Conservation (phyloP, 148 eudicot species). For the Pouteria glomerata region DNA sequence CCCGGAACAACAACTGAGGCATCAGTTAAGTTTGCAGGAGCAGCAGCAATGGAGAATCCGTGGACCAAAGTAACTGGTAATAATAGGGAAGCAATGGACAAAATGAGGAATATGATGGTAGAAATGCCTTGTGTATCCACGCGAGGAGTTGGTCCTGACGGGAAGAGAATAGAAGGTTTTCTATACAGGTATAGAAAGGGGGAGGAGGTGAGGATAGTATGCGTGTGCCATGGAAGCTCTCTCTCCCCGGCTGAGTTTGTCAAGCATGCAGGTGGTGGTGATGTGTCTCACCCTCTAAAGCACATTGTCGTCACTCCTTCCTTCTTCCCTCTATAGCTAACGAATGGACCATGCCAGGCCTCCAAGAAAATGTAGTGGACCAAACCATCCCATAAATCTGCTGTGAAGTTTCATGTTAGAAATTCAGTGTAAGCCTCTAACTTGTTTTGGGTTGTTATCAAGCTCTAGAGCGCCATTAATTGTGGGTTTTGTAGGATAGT, state of each 20-base stretch:
- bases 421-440: too few relatives aligned
- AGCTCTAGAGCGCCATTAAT: too few relatives aligned
- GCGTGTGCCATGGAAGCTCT: slow-evolving; percentile 64
- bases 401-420: too few relatives aligned
- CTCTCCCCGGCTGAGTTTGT: slow-evolving; percentile 62
- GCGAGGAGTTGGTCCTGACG: slow-evolving; percentile 36
- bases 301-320: slow-evolving; percentile 55
- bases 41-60: slow-evolving; percentile 10
- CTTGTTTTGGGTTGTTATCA: too few relatives aligned
- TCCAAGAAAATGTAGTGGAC: not conserved
- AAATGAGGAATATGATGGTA: slow-evolving; percentile 15
- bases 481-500: too few relatives aligned
- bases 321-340: slow-evolving; percentile 14
- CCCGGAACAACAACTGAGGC: not conserved
- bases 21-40: not conserved
- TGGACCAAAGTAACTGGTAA: not conserved
- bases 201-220: slow-evolving; percentile 54
- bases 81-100: slow-evolving; percentile 1
- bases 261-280: slow-evolving; percentile 59
- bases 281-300: slow-evolving; percentile 49
- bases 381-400: too few relatives aligned
- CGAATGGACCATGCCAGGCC: not conserved
- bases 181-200: slow-evolving; percentile 48
- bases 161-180: slow-evolving; percentile 44
- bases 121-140: slow-evolving; percentile 48